Conservation (phyloP, 106 monocot genomes). For the Amphibolis antarctica region DNA sequence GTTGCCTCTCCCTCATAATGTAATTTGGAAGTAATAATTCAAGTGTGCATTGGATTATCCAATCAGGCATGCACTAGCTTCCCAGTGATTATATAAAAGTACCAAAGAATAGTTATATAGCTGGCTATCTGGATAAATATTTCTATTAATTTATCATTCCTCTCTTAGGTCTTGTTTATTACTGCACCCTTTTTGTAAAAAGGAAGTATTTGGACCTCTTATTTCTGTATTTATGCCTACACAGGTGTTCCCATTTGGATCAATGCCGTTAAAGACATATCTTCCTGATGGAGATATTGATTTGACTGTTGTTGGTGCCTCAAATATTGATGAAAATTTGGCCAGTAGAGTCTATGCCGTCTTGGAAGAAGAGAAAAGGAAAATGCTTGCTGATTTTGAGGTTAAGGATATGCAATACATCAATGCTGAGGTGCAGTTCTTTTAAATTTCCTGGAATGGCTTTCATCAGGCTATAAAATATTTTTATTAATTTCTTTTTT, state of each 20-base stretch:
- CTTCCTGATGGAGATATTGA: conserved; percentile 98
- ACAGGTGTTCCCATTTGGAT: conserved; percentile 86
- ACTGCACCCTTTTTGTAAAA: too few relatives aligned
- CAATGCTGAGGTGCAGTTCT: conserved; percentile 54
- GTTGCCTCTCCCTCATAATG: too few relatives aligned
- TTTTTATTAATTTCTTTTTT: too few relatives aligned
- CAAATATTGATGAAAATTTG: conserved; percentile 32
- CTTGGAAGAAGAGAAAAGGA: conserved; percentile 50
- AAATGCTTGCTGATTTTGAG: conserved; percentile 42
- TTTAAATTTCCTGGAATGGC: too few relatives aligned
- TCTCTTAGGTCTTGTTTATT: background rate
- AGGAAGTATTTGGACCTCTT: background rate
- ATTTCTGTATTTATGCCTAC: conserved; percentile 6
- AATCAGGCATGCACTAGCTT: too few relatives aligned
- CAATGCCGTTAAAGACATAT: conserved; percentile 89
- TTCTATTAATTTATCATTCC: background rate
- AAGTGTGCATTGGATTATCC: too few relatives aligned
- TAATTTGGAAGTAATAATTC: too few relatives aligned
- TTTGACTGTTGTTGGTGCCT: conserved; percentile 40
- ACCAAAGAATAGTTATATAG: too few relatives aligned
- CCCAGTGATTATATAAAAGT: too few relatives aligned
- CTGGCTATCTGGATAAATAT: too few relatives aligned
- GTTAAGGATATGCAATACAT: conserved; percentile 77
- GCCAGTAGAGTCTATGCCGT: conserved; percentile 30
- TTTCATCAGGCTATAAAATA: too few relatives aligned